Evolutionary conservation across 768 basidiomycete species (phyloP), one percentile per base, ranked within the genome.

Genomic region (Kwoniella pini): DNA sequence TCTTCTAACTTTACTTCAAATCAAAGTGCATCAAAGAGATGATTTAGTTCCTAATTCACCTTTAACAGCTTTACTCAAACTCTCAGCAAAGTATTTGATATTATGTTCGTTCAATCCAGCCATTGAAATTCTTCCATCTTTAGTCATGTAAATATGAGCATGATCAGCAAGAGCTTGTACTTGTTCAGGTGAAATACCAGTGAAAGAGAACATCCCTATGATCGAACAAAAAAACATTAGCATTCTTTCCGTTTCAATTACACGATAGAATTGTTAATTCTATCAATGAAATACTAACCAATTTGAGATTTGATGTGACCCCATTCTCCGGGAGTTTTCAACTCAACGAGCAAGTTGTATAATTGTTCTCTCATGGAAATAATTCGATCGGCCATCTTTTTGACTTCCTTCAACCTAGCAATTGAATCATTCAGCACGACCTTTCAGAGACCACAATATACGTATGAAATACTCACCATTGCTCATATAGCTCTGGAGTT

Each of bases 251-350:
- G 44, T 38, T 10, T 49, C 4, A 22, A 15, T 26, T 44, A n/a
- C n/a, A n/a, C n/a, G n/a, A n/a, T n/a, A n/a, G n/a, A n/a, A n/a
- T n/a, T n/a, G n/a, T n/a, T n/a, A n/a, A n/a, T n/a, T n/a, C n/a
- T n/a, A n/a, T n/a, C n/a, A n/a, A n/a, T n/a, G n/a, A n/a, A n/a
- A 12, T 13, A 50, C 67, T 65, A 39, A 71, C 70, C 95, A 79
- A 98, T 98, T 83, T 98, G 96, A 53, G 86, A 85, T 70, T 88
- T 81, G 72, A 99, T 95, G 79, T 98, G 95, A 22, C 87, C 85
- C 96, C 96, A 99, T 71, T 85, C 86, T 4, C 93, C 91, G 1
- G 93, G 93, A 44, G 91, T 94, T 75, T 89, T 84, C 66, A 91
- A 79, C 77, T 89, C 87, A 62, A 76, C 60, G n/a, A 77, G 66